A percentile compares a stretch with the other conserved stretches of the same genome.
Evolutionary conservation across 2,329 filamentous ascomycete species (phyloP).

Genomic region (Eutypella sp.): DNA sequence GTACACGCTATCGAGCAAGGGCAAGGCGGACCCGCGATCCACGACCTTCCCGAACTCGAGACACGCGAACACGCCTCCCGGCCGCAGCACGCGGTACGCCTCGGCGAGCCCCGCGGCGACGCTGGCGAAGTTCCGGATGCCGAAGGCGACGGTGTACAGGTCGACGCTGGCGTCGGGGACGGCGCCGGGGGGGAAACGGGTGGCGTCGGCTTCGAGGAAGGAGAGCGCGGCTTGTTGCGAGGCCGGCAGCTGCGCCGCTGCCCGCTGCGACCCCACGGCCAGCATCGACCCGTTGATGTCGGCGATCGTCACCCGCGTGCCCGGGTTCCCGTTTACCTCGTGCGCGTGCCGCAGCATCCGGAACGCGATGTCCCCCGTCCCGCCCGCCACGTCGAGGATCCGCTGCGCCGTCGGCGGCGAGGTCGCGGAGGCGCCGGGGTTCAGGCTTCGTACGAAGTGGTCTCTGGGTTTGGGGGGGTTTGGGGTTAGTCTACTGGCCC

Average conservation of each 20-base stretch:
- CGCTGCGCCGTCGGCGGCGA: conserved; percentile 49
- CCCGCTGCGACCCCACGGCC: conserved; percentile 76
- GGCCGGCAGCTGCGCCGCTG: conserved; percentile 47
- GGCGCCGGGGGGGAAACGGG: conserved; percentile 54
- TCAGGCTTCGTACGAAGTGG: conserved; percentile 86
- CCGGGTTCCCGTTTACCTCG: conserved; percentile 70
- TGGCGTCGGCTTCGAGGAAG: conserved; percentile 90
- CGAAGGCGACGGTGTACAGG: conserved; percentile 95
- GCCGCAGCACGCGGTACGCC: conserved; percentile 83
- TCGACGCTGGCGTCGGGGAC: conserved; percentile 73
- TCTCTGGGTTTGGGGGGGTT: conserved; percentile 47
- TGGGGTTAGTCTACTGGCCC: conserved; percentile 6
- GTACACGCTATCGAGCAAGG: conserved; percentile 78
- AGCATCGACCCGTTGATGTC: conserved; percentile 98
- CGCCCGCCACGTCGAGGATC: conserved; percentile 94
- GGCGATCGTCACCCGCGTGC: conserved; percentile 81
- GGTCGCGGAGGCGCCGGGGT: conserved; percentile 62
- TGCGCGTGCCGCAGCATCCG: conserved; percentile 88
- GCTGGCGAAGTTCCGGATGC: conserved; percentile 94
- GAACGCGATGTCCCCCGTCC: conserved; percentile 96
- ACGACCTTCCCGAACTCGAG: conserved; percentile 89
- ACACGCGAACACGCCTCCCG: conserved; percentile 93
- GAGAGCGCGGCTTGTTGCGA: conserved; percentile 53
- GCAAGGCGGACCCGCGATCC: conserved; percentile 35
- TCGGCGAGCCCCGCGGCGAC: conserved; percentile 78